These are phyloP conservation scores for Aspergillus puulaauensis DNA, from an alignment of 2,329 filamentous ascomycete genomes.

Conservation along the genomic window DNA sequence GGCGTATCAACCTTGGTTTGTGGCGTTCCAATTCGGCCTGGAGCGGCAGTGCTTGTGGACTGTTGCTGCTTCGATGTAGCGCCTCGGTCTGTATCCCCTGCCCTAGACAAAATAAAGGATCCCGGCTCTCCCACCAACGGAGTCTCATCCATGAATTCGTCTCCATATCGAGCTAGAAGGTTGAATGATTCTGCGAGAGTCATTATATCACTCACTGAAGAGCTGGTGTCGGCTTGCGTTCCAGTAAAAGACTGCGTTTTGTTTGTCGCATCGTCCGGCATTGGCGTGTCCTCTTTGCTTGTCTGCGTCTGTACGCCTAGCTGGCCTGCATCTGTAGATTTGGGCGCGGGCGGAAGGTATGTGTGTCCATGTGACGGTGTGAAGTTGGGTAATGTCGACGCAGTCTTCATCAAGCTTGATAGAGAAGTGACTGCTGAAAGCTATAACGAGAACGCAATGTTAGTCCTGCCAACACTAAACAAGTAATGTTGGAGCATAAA, in stretches of 20 bases:
- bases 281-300: constrained; percentile 51
- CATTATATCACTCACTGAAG: constrained; percentile 36
- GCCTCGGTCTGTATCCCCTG: constrained; percentile 30
- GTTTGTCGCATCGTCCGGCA: constrained; percentile 38
- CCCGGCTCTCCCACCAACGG: constrained; percentile 64
- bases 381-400: constrained; percentile 56
- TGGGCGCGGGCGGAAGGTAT: constrained; percentile 53
- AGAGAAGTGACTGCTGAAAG: constrained; percentile 58
- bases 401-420: constrained; percentile 54
- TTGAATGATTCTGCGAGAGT: constrained; percentile 50
- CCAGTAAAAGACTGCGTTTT: constrained; percentile 27
- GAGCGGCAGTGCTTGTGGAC: constrained; percentile 1
- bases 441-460: constrained; percentile 28
- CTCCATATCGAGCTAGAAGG: constrained; percentile 54
- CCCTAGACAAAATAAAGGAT: constrained; percentile 56
- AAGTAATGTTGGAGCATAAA: background rate
- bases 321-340: constrained; percentile 35
- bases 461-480: background rate
- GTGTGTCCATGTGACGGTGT: constrained; percentile 60
- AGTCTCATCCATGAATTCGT: constrained; percentile 65
- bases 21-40: constrained; percentile 29
- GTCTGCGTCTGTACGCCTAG: constrained; percentile 39
- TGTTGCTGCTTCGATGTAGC: constrained; percentile 21
- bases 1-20: constrained; percentile 34
- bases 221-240: constrained; percentile 19